phyloP scores from a whole-genome alignment of 441 rosid species.

The Lepidium campestre region DNA sequence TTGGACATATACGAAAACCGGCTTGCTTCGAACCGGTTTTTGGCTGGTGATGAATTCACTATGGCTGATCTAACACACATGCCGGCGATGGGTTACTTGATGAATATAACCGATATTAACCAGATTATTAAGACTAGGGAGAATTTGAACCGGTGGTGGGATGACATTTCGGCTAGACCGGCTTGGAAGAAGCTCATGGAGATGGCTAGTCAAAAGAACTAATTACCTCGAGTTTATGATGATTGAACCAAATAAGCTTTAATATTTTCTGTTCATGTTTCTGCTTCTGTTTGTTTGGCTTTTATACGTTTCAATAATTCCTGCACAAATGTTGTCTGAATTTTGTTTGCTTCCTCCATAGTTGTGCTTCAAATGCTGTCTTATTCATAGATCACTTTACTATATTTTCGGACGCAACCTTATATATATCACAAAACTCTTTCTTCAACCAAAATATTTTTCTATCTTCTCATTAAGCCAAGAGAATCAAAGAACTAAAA shows the following conservation, averaged over 20 bases:
- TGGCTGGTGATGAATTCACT: slow-evolving; percentile 53
- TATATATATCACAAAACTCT: neutral
- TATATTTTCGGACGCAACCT: too few relatives aligned
- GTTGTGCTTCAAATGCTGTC: too few relatives aligned
- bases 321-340: neutral
- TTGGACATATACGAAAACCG: slow-evolving; percentile 47
- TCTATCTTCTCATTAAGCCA: neutral
- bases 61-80: slow-evolving; percentile 63
- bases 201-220: slow-evolving; percentile 21
- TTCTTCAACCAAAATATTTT: neutral
- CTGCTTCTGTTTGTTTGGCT: neutral
- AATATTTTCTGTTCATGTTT: neutral
- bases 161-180: slow-evolving; percentile 42
- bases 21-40: slow-evolving; percentile 38
- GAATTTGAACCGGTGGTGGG: slow-evolving; percentile 53
- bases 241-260: neutral
- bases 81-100: slow-evolving; percentile 42
- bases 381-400: too few relatives aligned
- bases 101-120: slow-evolving; percentile 31
- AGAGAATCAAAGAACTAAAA: neutral
- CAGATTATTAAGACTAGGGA: slow-evolving; percentile 31
- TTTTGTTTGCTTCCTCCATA: neutral
- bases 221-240: neutral
- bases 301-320: neutral
- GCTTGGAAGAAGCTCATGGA: slow-evolving; percentile 54